Evolutionary conservation across 441 rosid species (phyloP).

Genomic region (Omphalea diandra): DNA sequence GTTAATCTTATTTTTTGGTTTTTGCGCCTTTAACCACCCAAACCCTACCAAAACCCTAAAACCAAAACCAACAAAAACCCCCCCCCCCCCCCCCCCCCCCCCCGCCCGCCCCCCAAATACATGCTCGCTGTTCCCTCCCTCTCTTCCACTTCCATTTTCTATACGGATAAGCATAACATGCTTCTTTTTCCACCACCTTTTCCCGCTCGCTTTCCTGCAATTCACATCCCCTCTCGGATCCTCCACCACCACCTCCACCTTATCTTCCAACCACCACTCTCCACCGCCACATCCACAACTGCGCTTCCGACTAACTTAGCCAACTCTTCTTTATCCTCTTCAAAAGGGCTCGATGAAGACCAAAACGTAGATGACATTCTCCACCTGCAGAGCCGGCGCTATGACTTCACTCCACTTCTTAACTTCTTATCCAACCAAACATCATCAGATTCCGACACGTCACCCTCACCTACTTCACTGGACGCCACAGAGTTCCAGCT

Average conservation of each 20-base stretch:
- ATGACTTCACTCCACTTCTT: slow-evolving; percentile 88
- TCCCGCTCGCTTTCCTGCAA: slow-evolving; percentile 47
- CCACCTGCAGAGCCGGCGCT: slow-evolving; percentile 53
- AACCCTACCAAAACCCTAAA: no score
- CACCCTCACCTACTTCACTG: slow-evolving; percentile 45
- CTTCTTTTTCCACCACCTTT: slow-evolving; percentile 50
- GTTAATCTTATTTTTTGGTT: no score
- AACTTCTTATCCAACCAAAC: slow-evolving; percentile 49
- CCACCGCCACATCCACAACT: slow-evolving; percentile 21
- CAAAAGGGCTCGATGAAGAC: slow-evolving; percentile 1
- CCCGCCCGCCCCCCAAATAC: no score
- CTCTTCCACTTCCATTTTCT: background rate
- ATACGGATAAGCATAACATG: slow-evolving; percentile 28
- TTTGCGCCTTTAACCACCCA: no score
- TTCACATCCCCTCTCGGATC: slow-evolving; percentile 29
- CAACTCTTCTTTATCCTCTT: slow-evolving; percentile 24
- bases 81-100: no score
- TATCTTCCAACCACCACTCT: slow-evolving; percentile 24
- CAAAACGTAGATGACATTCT: slow-evolving; percentile 41
- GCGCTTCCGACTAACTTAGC: slow-evolving; percentile 22
- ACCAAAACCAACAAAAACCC: no score
- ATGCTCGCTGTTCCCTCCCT: background rate
- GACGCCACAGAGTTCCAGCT: slow-evolving; percentile 64
- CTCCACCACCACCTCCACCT: slow-evolving; percentile 28
- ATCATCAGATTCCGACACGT: slow-evolving; percentile 25